Evolutionary conservation across 805 yeast genomes (phyloP), one percentile per base, ranked within the genome.

Genomic region (Wickerhamiella azymoides): DNA sequence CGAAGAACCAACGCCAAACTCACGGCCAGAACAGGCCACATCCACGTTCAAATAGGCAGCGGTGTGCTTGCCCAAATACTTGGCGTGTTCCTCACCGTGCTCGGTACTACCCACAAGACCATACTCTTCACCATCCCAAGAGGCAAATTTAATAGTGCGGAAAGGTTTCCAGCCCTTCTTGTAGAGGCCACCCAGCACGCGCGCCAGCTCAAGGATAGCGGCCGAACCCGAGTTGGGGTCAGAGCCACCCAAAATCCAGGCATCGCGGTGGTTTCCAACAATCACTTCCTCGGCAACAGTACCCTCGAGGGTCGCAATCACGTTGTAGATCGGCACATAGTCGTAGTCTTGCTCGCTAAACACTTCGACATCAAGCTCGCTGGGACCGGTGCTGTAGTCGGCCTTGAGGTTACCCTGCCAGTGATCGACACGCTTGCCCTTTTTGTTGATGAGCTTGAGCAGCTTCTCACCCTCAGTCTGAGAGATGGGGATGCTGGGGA

Each of bases 111-210:
- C 94, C 26, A 84, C 52, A 46, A 77, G 63, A 0, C 82, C 89
- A 50, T 73, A 73, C 56, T 79, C 84, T 52, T 78, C 86, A 30
- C 84, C 93, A 61, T 84, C 94, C 86, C 86, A 84, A 25, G 83
- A 76, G 0, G 80, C 79, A 39, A 84, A 66, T 45, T 74, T 68
- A 19, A 84, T 77, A 0, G 86, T 74, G 55, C 92, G 67, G 43
- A 73, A 59, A 10, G 93, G 93, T 55, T 71, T 73, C 88, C 88
- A 84, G 8, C 84, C 85, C 13, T 52, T 46, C 49, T 70, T 64
- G 27, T 59, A 50, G 44, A 81, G 63, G 37, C 67, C 72, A 19
- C 75, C 72, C 30, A 80, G 64, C 1, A 74, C 77, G 40, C 83
- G 66, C 7, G 79, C 77, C 36, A 81, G 62, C 57, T 81, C 89